These are phyloP conservation scores for Lumnitzera littorea DNA, from an alignment of 345 rosid species.

Conservation along the genomic window DNA sequence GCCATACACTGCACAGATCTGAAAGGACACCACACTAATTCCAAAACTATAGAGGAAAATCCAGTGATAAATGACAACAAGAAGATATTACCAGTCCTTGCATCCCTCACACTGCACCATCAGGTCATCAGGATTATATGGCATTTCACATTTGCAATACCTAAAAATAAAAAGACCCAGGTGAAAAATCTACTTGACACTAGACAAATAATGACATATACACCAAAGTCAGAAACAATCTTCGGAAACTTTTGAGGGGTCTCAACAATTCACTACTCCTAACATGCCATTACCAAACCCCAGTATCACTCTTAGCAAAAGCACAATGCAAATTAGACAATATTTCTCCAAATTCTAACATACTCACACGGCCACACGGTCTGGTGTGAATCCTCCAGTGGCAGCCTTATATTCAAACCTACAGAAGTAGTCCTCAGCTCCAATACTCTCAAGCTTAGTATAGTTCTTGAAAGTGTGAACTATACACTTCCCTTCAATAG, in stretches of 20 bases:
- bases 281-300: too few species aligned
- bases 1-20: too few species aligned
- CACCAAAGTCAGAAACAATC: too few species aligned
- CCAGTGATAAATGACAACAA: not conserved
- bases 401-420: slow-evolving; percentile 85
- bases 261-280: slow-evolving; percentile 6
- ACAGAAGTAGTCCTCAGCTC: slow-evolving; percentile 71
- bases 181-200: not conserved
- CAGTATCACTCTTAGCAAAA: not conserved
- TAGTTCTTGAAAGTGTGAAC: slow-evolving; percentile 77
- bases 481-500: slow-evolving; percentile 77
- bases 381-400: slow-evolving; percentile 81
- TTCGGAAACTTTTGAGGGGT: not conserved
- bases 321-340: not conserved
- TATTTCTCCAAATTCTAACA: not conserved
- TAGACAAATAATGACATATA: too few species aligned
- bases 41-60: too few species aligned
- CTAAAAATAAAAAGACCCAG: slow-evolving; percentile 22
- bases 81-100: slow-evolving; percentile 69
- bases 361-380: slow-evolving; percentile 90
- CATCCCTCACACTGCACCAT: slow-evolving; percentile 94
- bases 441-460: slow-evolving; percentile 68
- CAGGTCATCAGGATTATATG: slow-evolving; percentile 84
- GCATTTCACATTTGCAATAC: slow-evolving; percentile 94
- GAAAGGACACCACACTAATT: too few species aligned